Evolutionary conservation across 139 green algal genomes (phyloP).

Genomic region (Klebsormidium nitens): DNA sequence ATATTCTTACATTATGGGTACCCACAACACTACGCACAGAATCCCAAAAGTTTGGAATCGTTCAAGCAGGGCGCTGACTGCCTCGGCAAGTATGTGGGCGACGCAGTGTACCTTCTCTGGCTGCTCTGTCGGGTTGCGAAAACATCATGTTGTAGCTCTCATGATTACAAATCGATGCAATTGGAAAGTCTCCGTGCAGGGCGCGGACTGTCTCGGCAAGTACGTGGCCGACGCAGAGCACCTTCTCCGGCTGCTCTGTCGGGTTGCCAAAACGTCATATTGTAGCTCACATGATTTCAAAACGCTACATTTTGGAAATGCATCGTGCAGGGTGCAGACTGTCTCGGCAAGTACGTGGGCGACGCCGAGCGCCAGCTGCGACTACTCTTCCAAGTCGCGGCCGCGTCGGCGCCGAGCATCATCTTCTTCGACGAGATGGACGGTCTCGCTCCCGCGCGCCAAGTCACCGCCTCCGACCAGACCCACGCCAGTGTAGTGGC

Average conservation of each 20-base stretch:
- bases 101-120: slow-evolving; percentile 77
- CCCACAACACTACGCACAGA: too few relatives aligned
- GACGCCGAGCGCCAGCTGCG: slow-evolving; percentile 81
- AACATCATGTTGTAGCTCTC: too few relatives aligned
- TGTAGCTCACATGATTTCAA: too few relatives aligned
- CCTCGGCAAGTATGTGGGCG: slow-evolving; percentile 80
- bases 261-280: too few relatives aligned
- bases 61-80: slow-evolving; percentile 85
- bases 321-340: slow-evolving; percentile 61
- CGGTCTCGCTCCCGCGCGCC: slow-evolving; percentile 55
- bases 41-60: too few relatives aligned
- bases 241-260: slow-evolving; percentile 58
- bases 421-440: slow-evolving; percentile 92
- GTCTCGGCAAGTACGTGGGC: slow-evolving; percentile 79
- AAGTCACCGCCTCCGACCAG: slow-evolving; percentile 45
- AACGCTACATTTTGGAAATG: too few relatives aligned
- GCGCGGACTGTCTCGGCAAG: slow-evolving; percentile 84
- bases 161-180: too few relatives aligned
- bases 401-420: slow-evolving; percentile 57
- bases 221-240: slow-evolving; percentile 81
- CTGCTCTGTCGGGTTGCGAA: slow-evolving; percentile 46
- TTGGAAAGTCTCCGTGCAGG: too few relatives aligned
- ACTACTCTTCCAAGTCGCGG: slow-evolving; percentile 52
- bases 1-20: too few relatives aligned
- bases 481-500: slow-evolving; percentile 80